These are phyloP conservation scores for Tanacetum coccineum DNA, from an alignment of 129 eudicot genomes.

Conservation along the genomic window DNA sequence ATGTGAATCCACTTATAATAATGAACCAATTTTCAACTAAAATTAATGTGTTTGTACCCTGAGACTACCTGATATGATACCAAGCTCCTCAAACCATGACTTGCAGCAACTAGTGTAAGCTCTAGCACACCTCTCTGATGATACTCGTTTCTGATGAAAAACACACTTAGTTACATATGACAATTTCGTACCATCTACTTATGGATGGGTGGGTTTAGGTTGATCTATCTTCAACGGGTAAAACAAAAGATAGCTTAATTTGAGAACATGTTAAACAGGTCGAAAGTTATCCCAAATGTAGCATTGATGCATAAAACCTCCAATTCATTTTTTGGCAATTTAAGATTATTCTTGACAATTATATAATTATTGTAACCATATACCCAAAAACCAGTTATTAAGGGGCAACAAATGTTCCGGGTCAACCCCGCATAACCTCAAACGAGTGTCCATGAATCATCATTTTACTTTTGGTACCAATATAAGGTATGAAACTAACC, in stretches of 20 bases:
- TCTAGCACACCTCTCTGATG: conserved; percentile 95
- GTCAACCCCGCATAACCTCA: neutral
- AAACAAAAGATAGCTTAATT: conserved; percentile 19
- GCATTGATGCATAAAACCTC: too few relatives aligned
- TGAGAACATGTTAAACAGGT: neutral
- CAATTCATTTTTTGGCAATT: too few relatives aligned
- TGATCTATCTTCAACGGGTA: too few relatives aligned
- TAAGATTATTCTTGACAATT: too few relatives aligned
- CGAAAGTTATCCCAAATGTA: too few relatives aligned
- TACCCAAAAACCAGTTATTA: neutral
- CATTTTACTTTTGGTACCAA: neutral
- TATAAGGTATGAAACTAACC: conserved; percentile 38
- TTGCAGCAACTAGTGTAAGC: conserved; percentile 82
- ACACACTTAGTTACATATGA: neutral
- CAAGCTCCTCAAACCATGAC: conserved; percentile 94
- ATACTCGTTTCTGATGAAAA: conserved; percentile 65
- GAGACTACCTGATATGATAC: conserved; percentile 85
- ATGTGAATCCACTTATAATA: neutral
- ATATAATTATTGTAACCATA: neutral
- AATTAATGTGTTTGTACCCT: neutral
- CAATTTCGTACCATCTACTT: too few relatives aligned
- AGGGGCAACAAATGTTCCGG: neutral
- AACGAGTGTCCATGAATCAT: neutral
- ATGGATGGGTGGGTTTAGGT: too few relatives aligned
- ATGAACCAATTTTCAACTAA: neutral